Base-by-base conservation (phyloP, 23 red algal genomes). In the Gracilaria vermiculophylla region DNA sequence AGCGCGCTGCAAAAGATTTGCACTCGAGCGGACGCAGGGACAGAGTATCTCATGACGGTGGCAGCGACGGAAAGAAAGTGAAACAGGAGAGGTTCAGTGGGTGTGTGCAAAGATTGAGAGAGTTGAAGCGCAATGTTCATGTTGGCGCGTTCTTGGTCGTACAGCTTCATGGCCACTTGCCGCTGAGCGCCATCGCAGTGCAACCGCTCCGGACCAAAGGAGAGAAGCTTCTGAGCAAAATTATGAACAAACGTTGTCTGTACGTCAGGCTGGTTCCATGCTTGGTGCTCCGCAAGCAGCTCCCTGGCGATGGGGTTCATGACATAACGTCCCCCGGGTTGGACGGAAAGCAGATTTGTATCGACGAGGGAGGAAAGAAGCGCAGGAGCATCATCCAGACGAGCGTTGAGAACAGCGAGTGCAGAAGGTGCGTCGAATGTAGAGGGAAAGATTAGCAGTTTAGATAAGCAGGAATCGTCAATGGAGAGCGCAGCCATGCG, bases 41-140 rank as follows among this genome's bases (percentile, higher is more conserved):
- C 70, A 15, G 78, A 95, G 43, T 85, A 95, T 20, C 93, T 84
- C 85, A 95, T 95, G 12, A 95, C 83, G 4, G 76, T 85, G 0
- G 93, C 77, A 15, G 64, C 85, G 1, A 60, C 66, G 40, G 84
- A 52, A 32, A 95, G 86, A 60, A 94, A 94, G 14, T 57, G 45
- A 17, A 45, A 31, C 11, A 82, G 17, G 28, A 73, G 39, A 73
- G 67, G 67, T 29, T 73, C 39, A 12, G 39, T 19, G 8, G 39
- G 47, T 17, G 67, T 28, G 32, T 73, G 67, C 36, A 73, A 40
- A 16, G 67, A 45, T 73, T 73, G 6, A 9, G 74, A 53, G 35
- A 89, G 53, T 17, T 45, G 57, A 11, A 89, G 55, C 62, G 85
- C 76, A 16, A 47, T 61, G 6, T 85, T 70, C 73, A 90, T 69